Evolutionary conservation across 805 yeast genomes (phyloP), one percentile per base, ranked within the genome.

Genomic region (Cyberlindnera lachancei): DNA sequence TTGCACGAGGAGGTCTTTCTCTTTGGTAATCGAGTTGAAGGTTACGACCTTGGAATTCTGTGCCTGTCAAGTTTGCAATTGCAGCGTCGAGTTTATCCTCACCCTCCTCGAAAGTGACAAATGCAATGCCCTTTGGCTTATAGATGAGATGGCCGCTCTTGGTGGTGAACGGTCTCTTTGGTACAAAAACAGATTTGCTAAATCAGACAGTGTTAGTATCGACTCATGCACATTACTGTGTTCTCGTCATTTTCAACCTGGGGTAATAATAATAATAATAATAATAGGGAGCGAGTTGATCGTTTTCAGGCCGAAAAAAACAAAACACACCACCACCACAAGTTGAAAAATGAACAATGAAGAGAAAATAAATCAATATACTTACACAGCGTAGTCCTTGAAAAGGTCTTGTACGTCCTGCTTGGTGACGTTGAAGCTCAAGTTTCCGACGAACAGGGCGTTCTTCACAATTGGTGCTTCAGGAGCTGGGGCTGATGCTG

Each of bases 361-460:
- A n/a, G n/a, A n/a, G n/a, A n/a, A n/a, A n/a, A 9, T 5, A 11
- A n/a, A 12, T 7, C 17, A 21, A 13, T 7, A 4, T 21, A 29
- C 31, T 9, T 22, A 29, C 31, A 68, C 66, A 5, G 54, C 52
- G 38, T 66, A 68, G 15, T 65, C 75, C 33, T 55, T 54, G 48
- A 75, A 75, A 43, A 70, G 63, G 26, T 61, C 66, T 33, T 63
- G 63, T 38, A 76, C 52, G 40, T 76, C 78, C 7, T 66, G 68
- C 52, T 77, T 79, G 25, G 71, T 63, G 19, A 67, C 66, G 39
- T 70, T 69, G 36, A 83, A 86, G 36, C 77, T 83, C 37, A 75
- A 63, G 44, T 73, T 76, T 37, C 76, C 74, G 37, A 82, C 66
- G 41, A 76, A 73, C 23, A 82, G 61, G 44, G 80, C 80, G 42